A percentile compares a stretch with the other conserved stretches of the same genome.
These are phyloP conservation scores for Xylariaceae sp. DNA, from an alignment of 2,329 filamentous ascomycete genomes.

Conservation along the genomic window DNA sequence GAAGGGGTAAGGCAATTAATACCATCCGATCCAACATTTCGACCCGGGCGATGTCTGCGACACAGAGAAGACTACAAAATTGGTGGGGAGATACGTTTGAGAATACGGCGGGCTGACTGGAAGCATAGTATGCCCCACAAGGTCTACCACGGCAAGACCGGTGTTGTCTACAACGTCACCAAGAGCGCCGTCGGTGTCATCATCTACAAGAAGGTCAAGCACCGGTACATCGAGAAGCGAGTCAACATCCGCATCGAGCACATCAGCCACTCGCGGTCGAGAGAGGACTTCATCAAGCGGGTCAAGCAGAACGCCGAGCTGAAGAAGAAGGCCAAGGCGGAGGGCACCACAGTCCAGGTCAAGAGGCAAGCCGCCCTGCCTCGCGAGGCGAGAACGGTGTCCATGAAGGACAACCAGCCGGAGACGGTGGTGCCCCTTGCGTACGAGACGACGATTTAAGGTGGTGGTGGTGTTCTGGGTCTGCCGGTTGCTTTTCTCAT, in stretches of 20 bases:
- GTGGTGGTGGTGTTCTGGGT: slow-evolving; percentile 35
- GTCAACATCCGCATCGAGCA: slow-evolving; percentile 99
- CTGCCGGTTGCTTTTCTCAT: slow-evolving; percentile 37
- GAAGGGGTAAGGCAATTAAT: slow-evolving; percentile 76
- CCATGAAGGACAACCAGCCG: slow-evolving; percentile 78
- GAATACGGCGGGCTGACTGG: slow-evolving; percentile 38
- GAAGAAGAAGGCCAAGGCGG: slow-evolving; percentile 90
- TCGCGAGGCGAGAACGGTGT: slow-evolving; percentile 79
- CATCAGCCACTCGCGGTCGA: slow-evolving; percentile 89
- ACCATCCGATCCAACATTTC: slow-evolving; percentile 12
- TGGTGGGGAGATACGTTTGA: neutral
- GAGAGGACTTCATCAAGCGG: slow-evolving; percentile 93
- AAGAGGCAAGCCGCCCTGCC: slow-evolving; percentile 87
- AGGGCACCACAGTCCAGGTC: slow-evolving; percentile 84
- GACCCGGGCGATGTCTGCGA: slow-evolving; percentile 12
- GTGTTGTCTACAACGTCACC: slow-evolving; percentile 98
- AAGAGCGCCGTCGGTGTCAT: slow-evolving; percentile 98
- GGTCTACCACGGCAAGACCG: slow-evolving; percentile 81
- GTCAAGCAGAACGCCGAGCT: slow-evolving; percentile 95
- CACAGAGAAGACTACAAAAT: slow-evolving; percentile 11
- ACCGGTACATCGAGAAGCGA: slow-evolving; percentile 99
- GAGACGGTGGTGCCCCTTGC: slow-evolving; percentile 90
- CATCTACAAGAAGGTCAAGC: slow-evolving; percentile 99
- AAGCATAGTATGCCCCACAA: slow-evolving; percentile 28
- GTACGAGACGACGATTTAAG: slow-evolving; percentile 98